Base-by-base conservation (phyloP, 2,329 filamentous ascomycete genomes). In the Fusarium tjaetaba region DNA sequence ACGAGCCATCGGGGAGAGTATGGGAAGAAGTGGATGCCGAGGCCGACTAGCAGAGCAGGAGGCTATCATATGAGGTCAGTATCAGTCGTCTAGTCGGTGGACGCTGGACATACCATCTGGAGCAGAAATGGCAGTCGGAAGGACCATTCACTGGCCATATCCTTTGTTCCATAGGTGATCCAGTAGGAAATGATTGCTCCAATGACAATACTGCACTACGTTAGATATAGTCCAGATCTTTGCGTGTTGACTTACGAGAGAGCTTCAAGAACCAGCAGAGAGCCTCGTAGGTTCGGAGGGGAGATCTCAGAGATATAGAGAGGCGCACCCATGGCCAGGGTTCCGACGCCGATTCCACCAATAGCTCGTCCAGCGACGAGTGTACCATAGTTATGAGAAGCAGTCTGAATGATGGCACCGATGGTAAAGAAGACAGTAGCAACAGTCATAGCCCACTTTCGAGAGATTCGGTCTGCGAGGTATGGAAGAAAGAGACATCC, bases 81-180 rank as follows among this genome's bases (percentile, higher is more conserved):
- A 16, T 11, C 0, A 32, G 32, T 32, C 13, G 30, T 11, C 11
- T 30, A 9, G 30, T 10, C 30, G 11, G 30, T 30, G 11, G 11
- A 10, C 11, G 11, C 30, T 30, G 11, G 10, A 30, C 30, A 10
- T 32, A 32, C 32, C 52, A 41, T 55, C 26, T 55, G 26, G 0
- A 55, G 4, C 85, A 64, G 18, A 78, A 86, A 36, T 85, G 85
- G 11, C 83, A 79, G 3, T 81, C 85, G 8, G n/a, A 86, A 70
- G 13, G 85, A 78, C 56, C 84, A 81, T 7, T 83, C 82, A 15
- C 80, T 79, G 2, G 83, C 84, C 61, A 85, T 82, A 57, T 81
- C 81, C 14, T 81, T 78, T 1, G 86, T 88, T 3, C 84, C 88
- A 65, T 88, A 89, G 0, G 85, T 86, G 46, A 87, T 87, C 84